Conservation (phyloP, 169 alveolate species). For the Plasmodium coatneyi region DNA sequence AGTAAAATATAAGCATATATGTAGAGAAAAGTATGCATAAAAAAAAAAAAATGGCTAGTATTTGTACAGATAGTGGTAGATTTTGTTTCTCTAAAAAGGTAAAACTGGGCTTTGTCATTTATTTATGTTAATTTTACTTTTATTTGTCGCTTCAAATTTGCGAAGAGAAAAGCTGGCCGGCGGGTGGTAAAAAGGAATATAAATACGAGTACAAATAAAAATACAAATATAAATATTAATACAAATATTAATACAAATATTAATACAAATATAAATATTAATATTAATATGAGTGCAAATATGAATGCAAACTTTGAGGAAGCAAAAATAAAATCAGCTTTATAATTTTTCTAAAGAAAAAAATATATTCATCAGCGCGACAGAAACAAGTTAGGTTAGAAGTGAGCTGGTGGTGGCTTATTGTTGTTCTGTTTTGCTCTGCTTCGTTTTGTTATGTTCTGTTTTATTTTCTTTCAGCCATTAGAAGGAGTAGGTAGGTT, state of each 20-base stretch:
- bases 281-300: too few species aligned
- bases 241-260: too few species aligned
- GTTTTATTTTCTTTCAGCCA: not conserved
- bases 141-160: not conserved
- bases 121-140: not conserved
- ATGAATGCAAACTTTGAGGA: not conserved
- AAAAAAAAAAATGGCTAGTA: not conserved
- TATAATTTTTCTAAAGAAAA: not conserved
- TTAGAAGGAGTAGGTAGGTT: not conserved
- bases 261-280: too few species aligned
- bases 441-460: not conserved
- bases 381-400: not conserved
- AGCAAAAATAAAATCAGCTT: not conserved
- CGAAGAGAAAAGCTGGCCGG: not conserved
- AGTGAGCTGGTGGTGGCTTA: not conserved
- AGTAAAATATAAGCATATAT: not conserved
- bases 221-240: too few species aligned
- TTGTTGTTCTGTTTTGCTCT: not conserved
- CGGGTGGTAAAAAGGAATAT: not conserved
- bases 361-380: not conserved
- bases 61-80: not conserved
- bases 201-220: not conserved
- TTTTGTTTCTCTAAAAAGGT: not conserved
- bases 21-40: too few species aligned
- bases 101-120: not conserved